Evolutionary conservation across 78 protist genomes (phyloP).

Genomic region (Planoprotostelium fungivorum): DNA sequence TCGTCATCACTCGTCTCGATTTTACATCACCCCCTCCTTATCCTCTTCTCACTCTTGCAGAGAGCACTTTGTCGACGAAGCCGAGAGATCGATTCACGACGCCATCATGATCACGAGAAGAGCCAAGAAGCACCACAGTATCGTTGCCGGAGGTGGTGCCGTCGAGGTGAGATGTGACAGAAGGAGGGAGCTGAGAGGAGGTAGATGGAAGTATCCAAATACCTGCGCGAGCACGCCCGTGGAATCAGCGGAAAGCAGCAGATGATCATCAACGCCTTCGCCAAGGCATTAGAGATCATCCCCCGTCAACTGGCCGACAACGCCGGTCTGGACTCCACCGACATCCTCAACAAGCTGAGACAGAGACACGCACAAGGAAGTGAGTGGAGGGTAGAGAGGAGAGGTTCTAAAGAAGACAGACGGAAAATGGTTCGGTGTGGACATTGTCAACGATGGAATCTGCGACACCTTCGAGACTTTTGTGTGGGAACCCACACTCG

Average conservation of each 20-base stretch:
- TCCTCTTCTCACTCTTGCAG: conserved; percentile 1
- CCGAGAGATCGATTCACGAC: conserved; percentile 99
- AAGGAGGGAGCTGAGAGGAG: background rate
- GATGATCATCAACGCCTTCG: conserved; percentile 91
- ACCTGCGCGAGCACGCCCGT: conserved; percentile 81
- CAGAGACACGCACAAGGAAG: conserved; percentile 81
- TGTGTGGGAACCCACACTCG: conserved; percentile 98
- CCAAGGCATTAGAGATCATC: conserved; percentile 96
- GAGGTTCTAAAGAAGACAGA: too few relatives aligned
- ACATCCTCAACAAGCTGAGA: conserved; percentile 95
- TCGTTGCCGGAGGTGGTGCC: conserved; percentile 99
- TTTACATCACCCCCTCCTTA: background rate
- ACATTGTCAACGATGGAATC: conserved; percentile 89
- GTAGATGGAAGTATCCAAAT: conserved; percentile 85
- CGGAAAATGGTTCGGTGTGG: conserved; percentile 95
- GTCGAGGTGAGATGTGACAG: conserved; percentile 79
- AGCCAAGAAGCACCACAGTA: conserved; percentile 80
- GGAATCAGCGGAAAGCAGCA: conserved; percentile 92
- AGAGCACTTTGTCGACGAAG: conserved; percentile 96
- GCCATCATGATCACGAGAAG: conserved; percentile 95
- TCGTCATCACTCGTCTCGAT: too few relatives aligned
- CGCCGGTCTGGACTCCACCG: conserved; percentile 99
- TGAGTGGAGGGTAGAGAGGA: too few relatives aligned
- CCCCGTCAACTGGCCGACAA: conserved; percentile 96
- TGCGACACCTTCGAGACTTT: conserved; percentile 88